Evolutionary conservation across 1,284 basidiomycete species (phyloP).

Genomic region (Golubevia sp.): DNA sequence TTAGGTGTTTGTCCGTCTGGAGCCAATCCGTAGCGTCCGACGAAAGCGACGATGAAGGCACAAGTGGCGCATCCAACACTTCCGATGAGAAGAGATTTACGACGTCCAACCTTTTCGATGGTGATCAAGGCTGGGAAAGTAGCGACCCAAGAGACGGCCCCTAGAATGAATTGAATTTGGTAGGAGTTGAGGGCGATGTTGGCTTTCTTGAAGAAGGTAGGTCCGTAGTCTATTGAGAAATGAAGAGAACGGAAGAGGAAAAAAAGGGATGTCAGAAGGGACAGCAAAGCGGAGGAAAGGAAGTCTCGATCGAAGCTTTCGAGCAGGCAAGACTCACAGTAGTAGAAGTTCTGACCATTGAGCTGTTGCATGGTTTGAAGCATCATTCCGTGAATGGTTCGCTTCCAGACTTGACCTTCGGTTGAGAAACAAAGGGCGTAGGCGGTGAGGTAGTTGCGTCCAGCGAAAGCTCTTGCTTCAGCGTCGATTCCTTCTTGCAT

Average conservation of each 20-base stretch:
- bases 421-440: neutral
- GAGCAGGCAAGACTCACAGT: too few species aligned
- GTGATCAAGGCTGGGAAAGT: neutral
- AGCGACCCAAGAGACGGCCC: neutral
- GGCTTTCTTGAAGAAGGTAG: conserved; percentile 30
- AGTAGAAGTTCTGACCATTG: neutral
- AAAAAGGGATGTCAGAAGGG: too few species aligned
- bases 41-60: neutral
- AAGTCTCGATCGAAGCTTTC: too few species aligned
- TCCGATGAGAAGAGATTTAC: neutral
- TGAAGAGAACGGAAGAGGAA: too few species aligned
- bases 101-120: neutral
- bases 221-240: too few species aligned
- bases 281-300: too few species aligned
- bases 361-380: neutral
- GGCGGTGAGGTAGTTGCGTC: neutral
- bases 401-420: neutral
- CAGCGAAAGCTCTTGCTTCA: conserved; percentile 28
- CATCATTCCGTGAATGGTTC: neutral
- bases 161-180: conserved; percentile 11
- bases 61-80: too few species aligned
- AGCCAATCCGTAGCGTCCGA: conserved; percentile 19
- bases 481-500: conserved; percentile 43
- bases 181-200: conserved; percentile 28
- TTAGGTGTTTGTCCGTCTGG: conserved; percentile 18